Base-by-base conservation (phyloP, 176 grass and related monocot genomes). In the Paspalum vaginatum region DNA sequence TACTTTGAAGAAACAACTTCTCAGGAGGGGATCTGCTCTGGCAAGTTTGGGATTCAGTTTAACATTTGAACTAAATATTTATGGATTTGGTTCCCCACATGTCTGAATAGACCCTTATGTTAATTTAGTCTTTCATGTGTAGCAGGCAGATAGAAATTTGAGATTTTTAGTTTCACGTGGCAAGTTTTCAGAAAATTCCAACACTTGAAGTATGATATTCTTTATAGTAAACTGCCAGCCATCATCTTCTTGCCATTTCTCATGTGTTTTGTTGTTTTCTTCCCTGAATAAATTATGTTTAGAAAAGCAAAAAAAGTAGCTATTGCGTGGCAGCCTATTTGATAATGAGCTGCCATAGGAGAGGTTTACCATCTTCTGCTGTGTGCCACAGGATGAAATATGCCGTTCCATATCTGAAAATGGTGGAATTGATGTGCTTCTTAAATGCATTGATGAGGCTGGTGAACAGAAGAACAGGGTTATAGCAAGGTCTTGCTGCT, bases 391-490 rank as follows among this genome's bases (percentile, higher is more conserved):
- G 95, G 96, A 95, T 86, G 96, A 98, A 85, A 98, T 98, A 80
- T 98, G 96, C 68, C 83, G 86, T 65, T 98, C 92, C 42, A 93
- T 98, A 89, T 92, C 86, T 64, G 90, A 95, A 81, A 91, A 70
- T 82, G 96, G 96, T 47, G 96, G 96, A 16, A 93, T 98, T 60
- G 90, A 95, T 89, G 81, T 92, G 83, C 93, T 85, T 73, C 86
- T 98, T 60, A 75, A 70, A 42, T 95, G 86, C 72, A 86, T 98
- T 53, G 84, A 95, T 79, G 86, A 89, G 60, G 91, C 88, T 87
- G 73, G 90, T 11, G 50, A 88, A 47, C 88, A 86, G 8, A 87
- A 89, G 57, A 86, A 89, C 77, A 89, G 89, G 84, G 50, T 84
- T 51, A 83, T 81, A 65, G 96, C 88, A 68, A 93, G 72, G 84